Base-by-base conservation (phyloP, 768 basidiomycete genomes). In the Sistotremastrum suecicum region DNA sequence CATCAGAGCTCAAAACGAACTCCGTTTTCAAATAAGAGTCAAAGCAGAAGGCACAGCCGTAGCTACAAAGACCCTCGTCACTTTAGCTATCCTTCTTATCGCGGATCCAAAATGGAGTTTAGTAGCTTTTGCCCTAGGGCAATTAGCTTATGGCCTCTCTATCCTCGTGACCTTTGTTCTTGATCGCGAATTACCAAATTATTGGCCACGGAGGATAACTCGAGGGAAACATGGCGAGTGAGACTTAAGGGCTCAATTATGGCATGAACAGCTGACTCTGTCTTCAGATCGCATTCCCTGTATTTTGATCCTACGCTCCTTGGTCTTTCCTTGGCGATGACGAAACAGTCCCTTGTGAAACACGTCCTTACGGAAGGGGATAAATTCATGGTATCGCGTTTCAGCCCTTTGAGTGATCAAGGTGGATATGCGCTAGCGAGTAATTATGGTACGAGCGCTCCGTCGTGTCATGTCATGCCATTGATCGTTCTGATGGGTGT, bases 321-420 rank as follows among this genome's bases (percentile, higher is more conserved):
- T 8, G 63, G 66, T 20, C 69, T 98, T 5, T 83, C 89, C 0
- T 61, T 76, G 43, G 86, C 83, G 0, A 85, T 98, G 77, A 90
- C 89, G 20, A 70, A 70, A 1, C 95, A 98, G 59, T 89, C 85
- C 0, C 51, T 95, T 3, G 70, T 97, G 51, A 99, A 99, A 60
- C 95, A 98, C 60, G 74, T 97, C 51, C 66, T 99, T 30, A 98
- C 94, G 0, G 95, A 98, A 57, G 90, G 88, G 3, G 95, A 99
- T 60, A 89, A 95, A 56, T 66, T 98, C 39, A 72, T 94, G 7
- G 70, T 99, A 11, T 86, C 87, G 0, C 76, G 74, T 58, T 77
- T 88, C 56, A 90, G 89, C 48, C 79, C 83, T 32, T 64, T 94
- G 42, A 68, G 78, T 40, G 83, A 92, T 58, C 91, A 97, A 62